phyloP scores from a whole-genome alignment of 202 grass and related monocot species.

The Musa balbisiana region DNA sequence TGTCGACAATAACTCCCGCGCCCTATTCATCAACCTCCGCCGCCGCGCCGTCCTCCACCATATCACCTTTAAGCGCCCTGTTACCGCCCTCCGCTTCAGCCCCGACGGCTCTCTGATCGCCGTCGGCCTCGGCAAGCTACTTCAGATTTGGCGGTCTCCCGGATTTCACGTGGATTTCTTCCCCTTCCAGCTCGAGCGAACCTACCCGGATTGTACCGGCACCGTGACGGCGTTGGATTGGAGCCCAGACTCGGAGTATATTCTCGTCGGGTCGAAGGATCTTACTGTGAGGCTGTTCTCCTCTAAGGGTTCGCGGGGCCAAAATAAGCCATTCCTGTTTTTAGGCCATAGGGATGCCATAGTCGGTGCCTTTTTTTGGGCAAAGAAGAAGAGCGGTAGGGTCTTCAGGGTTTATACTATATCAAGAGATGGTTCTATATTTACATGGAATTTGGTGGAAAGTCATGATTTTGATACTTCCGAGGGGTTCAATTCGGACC shows the following conservation, averaged over 20 bases:
- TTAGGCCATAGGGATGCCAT: conserved; percentile 62
- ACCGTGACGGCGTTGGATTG: conserved; percentile 70
- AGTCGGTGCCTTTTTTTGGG: conserved; percentile 56
- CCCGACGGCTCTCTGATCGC: conserved; percentile 67
- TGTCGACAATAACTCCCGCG: conserved; percentile 46
- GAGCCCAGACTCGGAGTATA: conserved; percentile 72
- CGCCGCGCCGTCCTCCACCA: conserved; percentile 73
- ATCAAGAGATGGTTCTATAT: conserved; percentile 77
- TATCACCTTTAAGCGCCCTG: conserved; percentile 53
- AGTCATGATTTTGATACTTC: conserved; percentile 22
- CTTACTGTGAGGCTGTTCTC: conserved; percentile 60
- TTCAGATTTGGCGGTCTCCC: conserved; percentile 91
- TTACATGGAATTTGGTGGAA: conserved; percentile 62
- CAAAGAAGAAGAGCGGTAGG: conserved; percentile 55
- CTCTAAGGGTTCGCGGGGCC: conserved; percentile 33
- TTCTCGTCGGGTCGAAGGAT: conserved; percentile 83
- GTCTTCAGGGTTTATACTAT: conserved; percentile 54
- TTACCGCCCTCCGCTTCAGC: conserved; percentile 66
- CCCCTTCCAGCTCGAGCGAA: conserved; percentile 80
- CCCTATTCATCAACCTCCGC: conserved; percentile 61
- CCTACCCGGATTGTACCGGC: conserved; percentile 55
- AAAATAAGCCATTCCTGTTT: conserved; percentile 72
- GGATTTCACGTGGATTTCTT: conserved; percentile 85
- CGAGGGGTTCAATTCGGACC: conserved; percentile 17
- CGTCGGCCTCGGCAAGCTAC: conserved; percentile 64